These are phyloP conservation scores for Leishmania mexicana DNA, from an alignment of 208 protist species.

Conservation along the genomic window DNA sequence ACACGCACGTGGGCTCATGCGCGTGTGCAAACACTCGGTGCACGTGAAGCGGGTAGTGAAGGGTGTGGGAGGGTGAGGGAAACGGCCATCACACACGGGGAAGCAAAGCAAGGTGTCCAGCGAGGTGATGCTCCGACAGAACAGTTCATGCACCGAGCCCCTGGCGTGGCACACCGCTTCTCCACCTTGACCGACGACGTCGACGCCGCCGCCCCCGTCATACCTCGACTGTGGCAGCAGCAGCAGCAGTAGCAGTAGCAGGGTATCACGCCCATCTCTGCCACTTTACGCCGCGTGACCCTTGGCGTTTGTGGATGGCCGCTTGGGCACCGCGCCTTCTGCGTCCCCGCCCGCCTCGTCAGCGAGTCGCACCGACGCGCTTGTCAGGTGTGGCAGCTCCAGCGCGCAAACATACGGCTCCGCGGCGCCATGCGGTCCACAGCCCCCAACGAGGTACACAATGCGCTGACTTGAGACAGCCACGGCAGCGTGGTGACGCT, in stretches of 20 bases:
- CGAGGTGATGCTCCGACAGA: not conserved
- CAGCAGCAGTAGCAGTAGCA: not conserved
- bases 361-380: slow-evolving; percentile 8
- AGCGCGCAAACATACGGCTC: slow-evolving; percentile 19
- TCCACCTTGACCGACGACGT: not conserved
- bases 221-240: not conserved
- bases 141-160: not conserved
- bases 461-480: slow-evolving; percentile 40
- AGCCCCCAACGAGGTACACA: slow-evolving; percentile 62
- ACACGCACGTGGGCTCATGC: not conserved
- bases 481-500: slow-evolving; percentile 42
- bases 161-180: not conserved
- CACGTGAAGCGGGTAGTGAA: not conserved
- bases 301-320: not conserved
- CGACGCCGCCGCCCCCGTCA: not conserved
- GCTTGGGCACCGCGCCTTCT: not conserved
- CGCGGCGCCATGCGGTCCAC: not conserved
- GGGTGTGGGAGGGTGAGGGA: no score
- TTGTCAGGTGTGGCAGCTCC: slow-evolving; percentile 19
- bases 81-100: not conserved
- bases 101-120: no score
- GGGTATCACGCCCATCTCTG: not conserved
- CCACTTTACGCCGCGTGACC: not conserved
- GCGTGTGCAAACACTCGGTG: not conserved
- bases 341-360: not conserved